These are phyloP conservation scores for Amborella trichopoda DNA, from an alignment of 164 flowering plant species.

Conservation along the genomic window DNA sequence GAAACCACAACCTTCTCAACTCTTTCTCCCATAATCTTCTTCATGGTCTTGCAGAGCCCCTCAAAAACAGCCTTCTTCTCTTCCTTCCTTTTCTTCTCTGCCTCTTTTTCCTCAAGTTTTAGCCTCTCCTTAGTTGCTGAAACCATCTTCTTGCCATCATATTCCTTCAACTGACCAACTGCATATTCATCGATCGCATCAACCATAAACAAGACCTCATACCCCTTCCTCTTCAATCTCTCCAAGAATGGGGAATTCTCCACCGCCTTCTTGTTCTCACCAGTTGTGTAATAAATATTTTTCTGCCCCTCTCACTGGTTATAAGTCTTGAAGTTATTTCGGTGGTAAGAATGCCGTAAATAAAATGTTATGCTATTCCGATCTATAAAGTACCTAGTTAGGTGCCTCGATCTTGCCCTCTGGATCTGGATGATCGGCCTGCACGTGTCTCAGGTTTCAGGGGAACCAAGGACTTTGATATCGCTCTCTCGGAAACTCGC, in stretches of 20 bases:
- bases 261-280: not conserved
- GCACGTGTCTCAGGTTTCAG: no score
- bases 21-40: not conserved
- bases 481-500: no score
- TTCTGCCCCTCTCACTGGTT: not conserved
- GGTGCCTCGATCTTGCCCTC: no score
- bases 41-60: not conserved
- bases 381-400: no score
- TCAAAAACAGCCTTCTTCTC: not conserved
- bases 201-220: not conserved
- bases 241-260: constrained; percentile 1
- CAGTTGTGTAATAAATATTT: not conserved
- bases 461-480: no score
- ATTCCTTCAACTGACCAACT: not conserved
- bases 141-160: not conserved
- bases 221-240: not conserved
- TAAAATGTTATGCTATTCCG: no score
- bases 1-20: not conserved
- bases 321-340: no score
- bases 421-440: no score
- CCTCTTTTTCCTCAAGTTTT: not conserved
- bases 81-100: not conserved
- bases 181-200: not conserved
- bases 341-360: no score
- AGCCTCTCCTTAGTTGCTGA: not conserved